These are phyloP conservation scores for Apophysomyces ossiformis DNA, from an alignment of 371 early-diverging fungal species.

Conservation along the genomic window DNA sequence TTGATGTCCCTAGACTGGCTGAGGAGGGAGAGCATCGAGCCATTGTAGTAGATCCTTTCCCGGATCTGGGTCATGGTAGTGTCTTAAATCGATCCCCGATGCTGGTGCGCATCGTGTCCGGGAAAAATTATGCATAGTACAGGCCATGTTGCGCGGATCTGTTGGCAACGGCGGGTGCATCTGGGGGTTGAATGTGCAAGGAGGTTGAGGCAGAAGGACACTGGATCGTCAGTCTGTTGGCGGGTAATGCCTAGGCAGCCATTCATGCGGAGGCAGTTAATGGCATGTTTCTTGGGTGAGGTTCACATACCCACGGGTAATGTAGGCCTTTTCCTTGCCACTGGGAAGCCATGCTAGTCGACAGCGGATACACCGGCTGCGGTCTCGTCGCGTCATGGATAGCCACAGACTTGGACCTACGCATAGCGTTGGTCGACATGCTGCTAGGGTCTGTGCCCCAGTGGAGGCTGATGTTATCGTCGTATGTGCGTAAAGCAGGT, in stretches of 20 bases:
- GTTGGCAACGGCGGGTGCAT: too few relatives aligned
- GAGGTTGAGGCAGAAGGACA: neutral
- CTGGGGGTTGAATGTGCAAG: neutral
- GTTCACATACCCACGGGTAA: neutral
- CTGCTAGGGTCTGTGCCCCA: neutral
- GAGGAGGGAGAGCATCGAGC: neutral
- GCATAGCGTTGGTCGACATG: neutral
- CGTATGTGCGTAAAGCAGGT: too few relatives aligned
- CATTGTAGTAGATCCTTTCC: neutral
- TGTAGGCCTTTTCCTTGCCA: neutral
- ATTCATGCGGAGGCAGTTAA: neutral
- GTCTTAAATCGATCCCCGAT: neutral
- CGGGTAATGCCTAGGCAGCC: neutral
- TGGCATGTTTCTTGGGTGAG: neutral
- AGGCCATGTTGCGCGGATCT: too few relatives aligned
- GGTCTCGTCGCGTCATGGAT: neutral
- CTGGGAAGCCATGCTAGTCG: neutral
- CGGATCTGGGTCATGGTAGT: too few relatives aligned
- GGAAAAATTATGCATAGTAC: too few relatives aligned
- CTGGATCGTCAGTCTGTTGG: neutral
- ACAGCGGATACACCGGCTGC: neutral
- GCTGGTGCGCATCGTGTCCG: neutral
- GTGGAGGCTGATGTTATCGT: constrained; percentile 5
- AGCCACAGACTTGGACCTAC: neutral
- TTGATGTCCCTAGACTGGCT: neutral